phyloP scores from a whole-genome alignment of 2,329 filamentous ascomycete genomes.

The Fusarium robinianum region DNA sequence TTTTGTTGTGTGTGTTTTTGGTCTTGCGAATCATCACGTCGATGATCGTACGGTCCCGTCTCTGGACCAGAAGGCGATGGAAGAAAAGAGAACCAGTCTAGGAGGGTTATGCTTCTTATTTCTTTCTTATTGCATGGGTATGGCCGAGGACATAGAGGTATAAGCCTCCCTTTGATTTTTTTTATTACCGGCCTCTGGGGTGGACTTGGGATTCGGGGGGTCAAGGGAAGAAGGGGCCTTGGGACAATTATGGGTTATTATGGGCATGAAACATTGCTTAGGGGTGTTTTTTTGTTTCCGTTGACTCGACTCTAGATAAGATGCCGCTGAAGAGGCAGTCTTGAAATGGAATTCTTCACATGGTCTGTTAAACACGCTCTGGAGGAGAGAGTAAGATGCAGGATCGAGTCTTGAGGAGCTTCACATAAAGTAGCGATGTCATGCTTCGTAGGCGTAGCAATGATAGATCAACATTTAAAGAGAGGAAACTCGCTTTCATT shows the following conservation, averaged over 20 bases:
- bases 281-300: slow-evolving; percentile 3
- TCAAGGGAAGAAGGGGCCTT: no score
- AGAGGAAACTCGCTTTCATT: no score
- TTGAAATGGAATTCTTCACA: slow-evolving; percentile 9
- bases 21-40: no score
- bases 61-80: no score
- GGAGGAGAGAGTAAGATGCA: slow-evolving; percentile 5
- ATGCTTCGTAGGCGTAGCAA: slow-evolving; percentile 6
- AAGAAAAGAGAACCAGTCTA: no score
- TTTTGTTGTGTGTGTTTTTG: no score
- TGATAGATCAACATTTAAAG: no score
- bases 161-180: background rate
- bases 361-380: slow-evolving; percentile 7
- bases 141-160: background rate
- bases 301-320: slow-evolving; percentile 14
- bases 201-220: background rate
- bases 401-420: background rate
- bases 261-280: slow-evolving; percentile 3
- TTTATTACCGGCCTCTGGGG: no score
- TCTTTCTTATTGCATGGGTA: no score
- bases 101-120: no score
- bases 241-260: slow-evolving; percentile 5
- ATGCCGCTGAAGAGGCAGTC: slow-evolving; percentile 10
- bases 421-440: slow-evolving; percentile 2
- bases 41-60: no score